Conservation (phyloP, 345 rosid genomes). For the Passiflora organensis region DNA sequence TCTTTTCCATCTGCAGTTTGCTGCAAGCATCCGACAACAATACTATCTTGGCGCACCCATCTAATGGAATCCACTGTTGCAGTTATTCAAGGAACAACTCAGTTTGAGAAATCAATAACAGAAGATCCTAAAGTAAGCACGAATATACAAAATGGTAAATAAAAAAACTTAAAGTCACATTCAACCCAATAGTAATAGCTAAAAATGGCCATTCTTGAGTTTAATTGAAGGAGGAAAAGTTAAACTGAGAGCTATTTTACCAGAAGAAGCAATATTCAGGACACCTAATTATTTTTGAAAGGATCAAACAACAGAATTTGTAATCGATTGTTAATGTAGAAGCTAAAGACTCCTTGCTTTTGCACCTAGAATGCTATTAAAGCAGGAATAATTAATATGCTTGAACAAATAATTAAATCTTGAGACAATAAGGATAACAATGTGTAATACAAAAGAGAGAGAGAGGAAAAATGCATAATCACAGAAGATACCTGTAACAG, state of each 20-base stretch:
- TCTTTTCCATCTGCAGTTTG: conserved; percentile 55
- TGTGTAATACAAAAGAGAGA: background rate
- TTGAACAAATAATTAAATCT: too few species aligned
- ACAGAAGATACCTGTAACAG: conserved; percentile 53
- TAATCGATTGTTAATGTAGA: too few species aligned
- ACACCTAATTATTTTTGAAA: too few species aligned
- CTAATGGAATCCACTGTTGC: conserved; percentile 82
- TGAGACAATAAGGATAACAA: background rate
- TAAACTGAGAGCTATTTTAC: too few species aligned
- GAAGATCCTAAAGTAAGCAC: background rate
- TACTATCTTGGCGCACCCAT: conserved; percentile 75
- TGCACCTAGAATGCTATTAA: too few species aligned
- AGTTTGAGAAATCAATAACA: conserved; percentile 17
- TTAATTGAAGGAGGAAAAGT: too few species aligned
- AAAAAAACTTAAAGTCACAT: background rate
- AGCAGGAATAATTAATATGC: too few species aligned
- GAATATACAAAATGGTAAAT: conserved; percentile 2
- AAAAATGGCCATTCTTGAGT: too few species aligned
- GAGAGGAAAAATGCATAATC: background rate
- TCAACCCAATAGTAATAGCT: too few species aligned
- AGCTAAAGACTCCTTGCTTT: too few species aligned
- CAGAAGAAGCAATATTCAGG: too few species aligned
- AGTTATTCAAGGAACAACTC: conserved; percentile 22
- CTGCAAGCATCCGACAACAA: conserved; percentile 71
- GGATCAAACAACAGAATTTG: too few species aligned